Evolutionary conservation across 2,329 filamentous ascomycete genomes (phyloP).

Genomic region (Chaetoscypha palmicola): DNA sequence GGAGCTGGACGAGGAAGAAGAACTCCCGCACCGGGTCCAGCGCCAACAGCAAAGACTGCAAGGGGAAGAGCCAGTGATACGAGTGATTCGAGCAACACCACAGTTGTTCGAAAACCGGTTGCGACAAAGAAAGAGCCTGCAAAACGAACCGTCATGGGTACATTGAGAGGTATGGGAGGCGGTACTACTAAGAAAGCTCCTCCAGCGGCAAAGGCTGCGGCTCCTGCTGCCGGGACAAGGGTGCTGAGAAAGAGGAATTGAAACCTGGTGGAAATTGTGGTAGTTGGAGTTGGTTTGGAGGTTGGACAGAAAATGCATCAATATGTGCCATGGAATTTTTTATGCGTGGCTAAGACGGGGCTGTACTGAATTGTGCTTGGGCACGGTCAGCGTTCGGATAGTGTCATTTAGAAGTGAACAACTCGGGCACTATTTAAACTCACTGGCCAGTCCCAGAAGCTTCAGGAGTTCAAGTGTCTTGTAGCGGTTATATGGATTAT

Average conservation of each 20-base stretch:
- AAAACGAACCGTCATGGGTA: conserved; percentile 48
- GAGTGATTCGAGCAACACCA: conserved; percentile 54
- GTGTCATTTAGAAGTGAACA: no score
- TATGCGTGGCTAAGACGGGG: no score
- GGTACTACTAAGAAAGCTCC: conserved; percentile 44
- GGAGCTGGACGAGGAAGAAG: conserved; percentile 25
- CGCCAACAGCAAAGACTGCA: conserved; percentile 38
- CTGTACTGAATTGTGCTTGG: no score
- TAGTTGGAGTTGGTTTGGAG: not conserved
- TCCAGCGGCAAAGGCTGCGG: conserved; percentile 35
- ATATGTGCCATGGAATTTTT: no score
- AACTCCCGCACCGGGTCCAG: conserved; percentile 22
- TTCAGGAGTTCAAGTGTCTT: no score
- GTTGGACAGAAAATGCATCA: no score
- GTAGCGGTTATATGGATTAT: no score
- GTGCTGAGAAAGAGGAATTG: conserved; percentile 30
- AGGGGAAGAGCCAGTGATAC: conserved; percentile 53
- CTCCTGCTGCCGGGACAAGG: conserved; percentile 28
- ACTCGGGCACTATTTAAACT: no score
- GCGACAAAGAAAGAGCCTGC: conserved; percentile 34
- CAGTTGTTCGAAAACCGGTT: conserved; percentile 52
- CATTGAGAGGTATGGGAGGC: conserved; percentile 45
- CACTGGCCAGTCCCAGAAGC: no score
- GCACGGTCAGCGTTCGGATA: no score
- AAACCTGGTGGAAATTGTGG: no score